Evolutionary conservation across 73 alveolate genomes (phyloP).

Genomic region (Blepharisma japonicum): DNA sequence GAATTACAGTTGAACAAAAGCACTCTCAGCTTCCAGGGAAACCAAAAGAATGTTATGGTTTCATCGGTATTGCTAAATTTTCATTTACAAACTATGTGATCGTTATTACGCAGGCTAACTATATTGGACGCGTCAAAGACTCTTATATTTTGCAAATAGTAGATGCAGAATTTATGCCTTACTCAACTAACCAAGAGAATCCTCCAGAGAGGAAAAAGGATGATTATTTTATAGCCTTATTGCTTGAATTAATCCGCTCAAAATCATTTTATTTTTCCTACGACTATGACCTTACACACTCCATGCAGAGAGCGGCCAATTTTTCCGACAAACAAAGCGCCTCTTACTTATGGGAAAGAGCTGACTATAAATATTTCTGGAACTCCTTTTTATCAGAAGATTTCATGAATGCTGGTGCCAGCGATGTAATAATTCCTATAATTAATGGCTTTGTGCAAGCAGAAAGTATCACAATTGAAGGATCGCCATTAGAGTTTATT

Average conservation of each 20-base stretch:
- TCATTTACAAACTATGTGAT: not conserved
- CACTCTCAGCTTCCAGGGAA: too few species aligned
- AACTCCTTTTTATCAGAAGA: slow-evolving; percentile 65
- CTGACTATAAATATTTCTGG: slow-evolving; percentile 59
- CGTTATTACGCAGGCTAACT: not conserved
- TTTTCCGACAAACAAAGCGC: slow-evolving; percentile 30
- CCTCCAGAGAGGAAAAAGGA: slow-evolving; percentile 30
- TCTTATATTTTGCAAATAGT: not conserved
- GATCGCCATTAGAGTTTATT: slow-evolving; percentile 30
- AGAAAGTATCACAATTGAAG: slow-evolving; percentile 12
- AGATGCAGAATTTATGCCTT: slow-evolving; percentile 19
- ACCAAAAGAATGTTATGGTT: too few species aligned
- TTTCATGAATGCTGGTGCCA: slow-evolving; percentile 43
- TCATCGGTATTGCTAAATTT: too few species aligned
- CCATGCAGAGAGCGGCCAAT: slow-evolving; percentile 54
- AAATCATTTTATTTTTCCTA: slow-evolving; percentile 78
- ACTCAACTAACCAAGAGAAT: not conserved
- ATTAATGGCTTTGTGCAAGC: slow-evolving; percentile 27
- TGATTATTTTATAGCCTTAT: slow-evolving; percentile 35
- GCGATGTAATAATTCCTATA: slow-evolving; percentile 22
- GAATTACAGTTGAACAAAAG: too few species aligned
- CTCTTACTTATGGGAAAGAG: slow-evolving; percentile 26
- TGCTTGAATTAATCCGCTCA: slow-evolving; percentile 37
- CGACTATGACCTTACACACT: slow-evolving; percentile 75
- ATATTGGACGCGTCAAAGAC: not conserved